Base-by-base conservation (phyloP, 805 yeast species). In the Vanderwaltozyma tropicalis region DNA sequence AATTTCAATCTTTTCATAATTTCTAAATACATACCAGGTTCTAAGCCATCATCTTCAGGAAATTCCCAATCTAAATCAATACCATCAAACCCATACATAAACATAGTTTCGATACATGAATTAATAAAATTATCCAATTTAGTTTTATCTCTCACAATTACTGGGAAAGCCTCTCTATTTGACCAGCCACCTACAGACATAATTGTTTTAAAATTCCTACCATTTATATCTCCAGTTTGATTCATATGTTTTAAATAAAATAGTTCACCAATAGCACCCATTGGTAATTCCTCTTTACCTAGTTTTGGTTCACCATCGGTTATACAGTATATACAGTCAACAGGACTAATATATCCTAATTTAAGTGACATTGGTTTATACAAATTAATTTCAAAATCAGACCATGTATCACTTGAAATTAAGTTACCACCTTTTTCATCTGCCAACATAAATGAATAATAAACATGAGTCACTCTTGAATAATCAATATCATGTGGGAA, bases 1-100 rank as follows among this genome's bases (percentile, higher is more conserved):
- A 13, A 31, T 30, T 76, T 64, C 19, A 77, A 46, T 13, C 39
- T 42, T 31, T 48, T 46, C 15, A 80, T 56, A 28, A 85, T 43
- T 4, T 53, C 49, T 1, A 71, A 62, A 43, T 75, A 68, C 28
- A 57, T 52, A 0, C 48, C 33, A 1, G 76, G 74, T 42, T 82
- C 78, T 3, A 35, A 20, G 0, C 54, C 50, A 3, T 53, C 49
- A 30, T 56, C 65, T 7, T 58, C 53, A 0, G 96, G 95, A 50
- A 78, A 89, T 59, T 89, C 98, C 96, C 96, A 89, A 61, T 89
- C 98, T 21, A 89, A 62, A 57, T 92, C 97, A 32, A 89, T 63
- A 0, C 98, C 97, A 56, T 92, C 96, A 51, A 92, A 78, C 0
- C 81, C 79, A 52, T 74, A 72, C 31, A 67, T 59, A 2, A 57